Evolutionary conservation across 1,139 yeast species (phyloP).

Genomic region (Yamadazyma membranifaciens): DNA sequence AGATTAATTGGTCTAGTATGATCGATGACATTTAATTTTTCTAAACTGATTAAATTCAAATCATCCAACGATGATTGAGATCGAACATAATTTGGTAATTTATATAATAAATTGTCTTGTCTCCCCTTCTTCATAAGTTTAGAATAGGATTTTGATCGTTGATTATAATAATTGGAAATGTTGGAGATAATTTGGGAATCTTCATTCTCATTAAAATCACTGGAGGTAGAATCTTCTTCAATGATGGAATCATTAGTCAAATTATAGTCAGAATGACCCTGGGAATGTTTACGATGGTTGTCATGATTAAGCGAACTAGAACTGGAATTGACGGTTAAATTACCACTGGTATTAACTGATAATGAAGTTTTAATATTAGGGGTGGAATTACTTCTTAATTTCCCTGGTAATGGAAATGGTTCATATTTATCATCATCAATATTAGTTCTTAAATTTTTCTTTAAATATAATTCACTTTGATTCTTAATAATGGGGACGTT

Average conservation of each 20-base stretch:
- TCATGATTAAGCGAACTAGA: background rate
- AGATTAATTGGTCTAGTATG: conserved; percentile 47
- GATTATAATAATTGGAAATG: conserved; percentile 37
- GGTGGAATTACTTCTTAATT: conserved; percentile 18
- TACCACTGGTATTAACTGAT: conserved; percentile 1
- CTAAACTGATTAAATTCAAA: conserved; percentile 39
- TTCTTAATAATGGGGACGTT: conserved; percentile 46
- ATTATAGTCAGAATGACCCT: background rate
- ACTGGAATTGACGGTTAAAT: conserved; percentile 1
- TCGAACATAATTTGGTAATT: conserved; percentile 38
- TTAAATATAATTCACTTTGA: conserved; percentile 33
- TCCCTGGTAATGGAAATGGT: conserved; percentile 42
- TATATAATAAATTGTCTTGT: conserved; percentile 35
- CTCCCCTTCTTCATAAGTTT: conserved; percentile 32
- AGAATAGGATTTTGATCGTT: conserved; percentile 36
- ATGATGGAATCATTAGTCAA: conserved; percentile 6
- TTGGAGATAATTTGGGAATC: conserved; percentile 37
- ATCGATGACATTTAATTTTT: conserved; percentile 38
- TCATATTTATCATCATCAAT: conserved; percentile 28
- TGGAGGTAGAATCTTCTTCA: conserved; percentile 7
- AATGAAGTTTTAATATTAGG: conserved; percentile 12
- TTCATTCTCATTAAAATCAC: conserved; percentile 14
- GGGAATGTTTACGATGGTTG: background rate
- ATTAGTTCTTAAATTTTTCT: conserved; percentile 21
- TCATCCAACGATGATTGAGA: conserved; percentile 46